Conservation (phyloP, 2,329 filamentous ascomycete genomes). For the Diaporthe vaccinii region DNA sequence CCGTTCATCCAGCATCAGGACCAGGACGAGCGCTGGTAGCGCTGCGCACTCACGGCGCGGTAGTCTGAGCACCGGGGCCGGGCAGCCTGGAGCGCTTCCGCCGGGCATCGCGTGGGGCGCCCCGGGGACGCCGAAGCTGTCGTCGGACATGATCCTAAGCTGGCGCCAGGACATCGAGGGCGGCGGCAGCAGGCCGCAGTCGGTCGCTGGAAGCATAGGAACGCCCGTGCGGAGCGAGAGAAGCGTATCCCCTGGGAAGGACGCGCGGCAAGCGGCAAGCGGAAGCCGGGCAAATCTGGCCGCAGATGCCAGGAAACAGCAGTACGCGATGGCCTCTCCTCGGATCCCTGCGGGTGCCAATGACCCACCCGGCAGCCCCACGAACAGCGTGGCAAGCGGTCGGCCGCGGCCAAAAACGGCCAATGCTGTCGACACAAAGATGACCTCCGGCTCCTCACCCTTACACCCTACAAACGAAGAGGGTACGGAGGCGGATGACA, state of each 20-base stretch:
- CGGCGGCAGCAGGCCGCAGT: slow-evolving; percentile 53
- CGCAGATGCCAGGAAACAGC: slow-evolving; percentile 61
- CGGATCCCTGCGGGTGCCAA: slow-evolving; percentile 23
- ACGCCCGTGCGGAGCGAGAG: slow-evolving; percentile 64
- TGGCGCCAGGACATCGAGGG: slow-evolving; percentile 81
- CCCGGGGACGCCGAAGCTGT: slow-evolving; percentile 50
- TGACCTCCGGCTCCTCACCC: slow-evolving; percentile 20
- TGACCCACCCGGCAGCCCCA: slow-evolving; percentile 36
- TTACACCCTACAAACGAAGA: slow-evolving; percentile 2
- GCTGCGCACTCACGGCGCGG: slow-evolving; percentile 64
- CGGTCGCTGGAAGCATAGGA: slow-evolving; percentile 49
- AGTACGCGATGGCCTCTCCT: slow-evolving; percentile 53
- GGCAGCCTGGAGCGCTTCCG: slow-evolving; percentile 49
- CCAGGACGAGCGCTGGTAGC: slow-evolving; percentile 65
- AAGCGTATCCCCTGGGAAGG: slow-evolving; percentile 68
- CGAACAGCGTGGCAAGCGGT: slow-evolving; percentile 42
- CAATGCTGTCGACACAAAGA: not conserved
- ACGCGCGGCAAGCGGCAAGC: slow-evolving; percentile 53
- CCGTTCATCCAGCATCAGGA: slow-evolving; percentile 69
- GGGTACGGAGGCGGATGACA: slow-evolving; percentile 1
- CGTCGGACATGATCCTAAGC: slow-evolving; percentile 83
- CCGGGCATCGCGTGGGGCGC: slow-evolving; percentile 44
- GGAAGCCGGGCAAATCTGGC: slow-evolving; percentile 56
- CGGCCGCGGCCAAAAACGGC: slow-evolving; percentile 22
- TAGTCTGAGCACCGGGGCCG: slow-evolving; percentile 59